phyloP scores from a whole-genome alignment of 176 grass and related monocot species.

The Puccinellia tenuiflora region DNA sequence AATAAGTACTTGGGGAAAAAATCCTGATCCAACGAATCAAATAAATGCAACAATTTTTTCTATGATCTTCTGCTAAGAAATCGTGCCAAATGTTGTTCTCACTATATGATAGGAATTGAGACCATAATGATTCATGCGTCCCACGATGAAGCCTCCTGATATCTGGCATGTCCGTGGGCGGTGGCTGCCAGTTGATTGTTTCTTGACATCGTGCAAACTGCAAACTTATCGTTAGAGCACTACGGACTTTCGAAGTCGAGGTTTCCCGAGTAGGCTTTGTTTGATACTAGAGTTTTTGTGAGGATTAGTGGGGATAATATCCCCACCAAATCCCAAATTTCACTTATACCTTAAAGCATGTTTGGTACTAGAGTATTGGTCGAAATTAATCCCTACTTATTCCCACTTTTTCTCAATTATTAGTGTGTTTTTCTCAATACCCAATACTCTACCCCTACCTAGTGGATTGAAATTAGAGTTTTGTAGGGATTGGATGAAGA shows the following conservation, averaged over 20 bases:
- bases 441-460: no score
- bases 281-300: no score
- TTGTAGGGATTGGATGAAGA: no score
- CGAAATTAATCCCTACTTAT: no score
- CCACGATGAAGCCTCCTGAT: not conserved
- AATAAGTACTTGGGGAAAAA: not conserved
- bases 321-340: no score
- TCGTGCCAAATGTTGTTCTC: not conserved
- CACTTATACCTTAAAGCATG: no score
- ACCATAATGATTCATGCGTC: not conserved
- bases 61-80: slow-evolving; percentile 10
- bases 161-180: not conserved
- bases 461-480: no score
- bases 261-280: no score
- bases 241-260: not conserved
- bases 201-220: not conserved
- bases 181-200: not conserved
- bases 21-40: not conserved
- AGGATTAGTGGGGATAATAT: no score
- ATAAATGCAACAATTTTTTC: not conserved
- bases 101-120: not conserved
- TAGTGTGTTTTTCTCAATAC: no score
- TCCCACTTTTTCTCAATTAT: no score
- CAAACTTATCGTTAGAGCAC: not conserved
- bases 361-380: no score